Base-by-base conservation (phyloP, 164 flowering plant genomes). In the Aristolochia fimbriata region DNA sequence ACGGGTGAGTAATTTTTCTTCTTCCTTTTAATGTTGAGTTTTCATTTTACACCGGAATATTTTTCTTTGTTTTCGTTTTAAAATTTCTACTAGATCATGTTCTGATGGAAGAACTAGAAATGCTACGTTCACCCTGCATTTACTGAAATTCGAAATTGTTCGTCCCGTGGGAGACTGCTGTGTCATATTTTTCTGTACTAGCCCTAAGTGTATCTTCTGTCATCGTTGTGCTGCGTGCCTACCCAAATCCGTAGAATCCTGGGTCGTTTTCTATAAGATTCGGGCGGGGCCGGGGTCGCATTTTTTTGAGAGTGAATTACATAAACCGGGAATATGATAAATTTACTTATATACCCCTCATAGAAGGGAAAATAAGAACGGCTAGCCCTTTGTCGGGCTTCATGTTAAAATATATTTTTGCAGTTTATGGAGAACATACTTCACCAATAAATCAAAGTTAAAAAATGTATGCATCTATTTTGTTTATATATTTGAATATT, bases 1-100 rank as follows among this genome's bases (percentile, higher is more conserved):
- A 82, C 97, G 9, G 91, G 98, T 89, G 65, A 59, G 53, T 37
- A 11, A 47, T 37, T 16, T 17, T 46, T 43, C 7, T 25, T 60
- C 19, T 19, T 30, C 25, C 49, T 58, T 8, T 17, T 4, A 4
- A 20, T 17, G 19, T 8, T 17, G 8, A 4, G 8, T 17, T 12
- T 49, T 0, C 52, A 1, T 11, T 17, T 17, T 17, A 49, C 6
- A 49, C 16, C 19, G 7, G 14, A 20, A 1, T 2, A 49, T 17
- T n/a, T n/a, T n/a, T 6, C 43, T 37, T 37, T 7, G 11, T 10
- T 37, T 37, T 37, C 30, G 30, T 27, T 37, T 37, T 0, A 6
- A 3, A 31, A 56, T 56, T 56, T 52, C 15, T 22, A 10, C 12
- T 52, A 16, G 15, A 0, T 22, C 15, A 22, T 30, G 17, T 56